phyloP scores from a whole-genome alignment of 2,329 filamentous ascomycete species.

The Penicillium freii region DNA sequence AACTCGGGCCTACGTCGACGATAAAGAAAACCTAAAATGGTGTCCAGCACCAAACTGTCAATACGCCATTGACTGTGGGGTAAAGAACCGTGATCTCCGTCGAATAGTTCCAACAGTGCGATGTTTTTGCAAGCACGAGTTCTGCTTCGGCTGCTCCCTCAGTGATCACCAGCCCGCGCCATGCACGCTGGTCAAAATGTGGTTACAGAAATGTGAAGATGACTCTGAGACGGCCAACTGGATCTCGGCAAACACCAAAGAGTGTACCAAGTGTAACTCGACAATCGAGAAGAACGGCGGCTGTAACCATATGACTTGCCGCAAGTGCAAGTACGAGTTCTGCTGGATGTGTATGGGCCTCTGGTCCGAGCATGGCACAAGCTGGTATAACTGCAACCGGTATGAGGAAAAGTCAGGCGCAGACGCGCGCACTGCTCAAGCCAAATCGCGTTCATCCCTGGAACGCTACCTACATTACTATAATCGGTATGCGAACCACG shows the following conservation, averaged over 20 bases:
- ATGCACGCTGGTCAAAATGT: conserved; percentile 85
- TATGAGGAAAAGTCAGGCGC: conserved; percentile 94
- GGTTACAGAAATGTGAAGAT: conserved; percentile 97
- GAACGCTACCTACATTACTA: conserved; percentile 99
- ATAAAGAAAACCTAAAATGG: conserved; percentile 94
- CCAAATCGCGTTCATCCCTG: conserved; percentile 81
- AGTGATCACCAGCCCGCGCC: conserved; percentile 91
- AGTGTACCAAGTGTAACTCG: conserved; percentile 92
- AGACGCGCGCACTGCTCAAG: conserved; percentile 87
- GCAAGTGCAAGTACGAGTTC: conserved; percentile 94
- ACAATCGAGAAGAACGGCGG: conserved; percentile 99
- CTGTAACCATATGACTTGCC: conserved; percentile 97
- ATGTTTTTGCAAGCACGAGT: conserved; percentile 79
- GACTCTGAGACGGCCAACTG: conserved; percentile 98
- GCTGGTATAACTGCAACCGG: conserved; percentile 99
- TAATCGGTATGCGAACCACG: conserved; percentile 97
- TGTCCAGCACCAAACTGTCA: conserved; percentile 96
- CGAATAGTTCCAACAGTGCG: conserved; percentile 85
- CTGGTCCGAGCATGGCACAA: conserved; percentile 97
- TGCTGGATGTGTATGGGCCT: conserved; percentile 99
- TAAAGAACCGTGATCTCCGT: conserved; percentile 84
- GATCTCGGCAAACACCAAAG: conserved; percentile 99
- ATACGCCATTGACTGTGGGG: conserved; percentile 82
- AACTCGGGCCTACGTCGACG: conserved; percentile 92
- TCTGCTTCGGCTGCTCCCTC: conserved; percentile 92